Evolutionary conservation across 768 basidiomycete genomes (phyloP).

Genomic region (Lyophyllum shimeji): DNA sequence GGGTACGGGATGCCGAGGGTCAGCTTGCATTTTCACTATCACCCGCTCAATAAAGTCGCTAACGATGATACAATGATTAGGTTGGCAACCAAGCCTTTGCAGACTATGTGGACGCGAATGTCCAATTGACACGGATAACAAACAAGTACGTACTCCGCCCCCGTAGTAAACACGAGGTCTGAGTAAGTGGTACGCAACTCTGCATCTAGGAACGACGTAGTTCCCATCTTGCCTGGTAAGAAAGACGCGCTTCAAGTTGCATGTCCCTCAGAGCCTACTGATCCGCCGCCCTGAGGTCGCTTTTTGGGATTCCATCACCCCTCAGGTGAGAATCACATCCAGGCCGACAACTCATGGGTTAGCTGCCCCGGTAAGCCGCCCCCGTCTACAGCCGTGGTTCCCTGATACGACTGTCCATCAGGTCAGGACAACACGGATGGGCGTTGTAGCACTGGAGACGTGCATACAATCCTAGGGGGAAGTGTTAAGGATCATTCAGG

Average conservation of each 20-base stretch:
- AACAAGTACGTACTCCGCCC: slow-evolving; percentile 4
- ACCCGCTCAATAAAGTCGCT: neutral
- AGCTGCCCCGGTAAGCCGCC: slow-evolving; percentile 22
- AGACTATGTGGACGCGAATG: slow-evolving; percentile 23
- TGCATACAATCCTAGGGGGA: slow-evolving; percentile 21
- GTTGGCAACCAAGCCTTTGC: slow-evolving; percentile 36
- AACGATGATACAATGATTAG: slow-evolving; percentile 7
- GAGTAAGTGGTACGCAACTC: neutral
- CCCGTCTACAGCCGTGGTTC: neutral
- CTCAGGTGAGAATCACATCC: slow-evolving; percentile 41
- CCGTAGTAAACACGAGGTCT: neutral
- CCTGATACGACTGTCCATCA: neutral
- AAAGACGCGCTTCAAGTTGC: neutral
- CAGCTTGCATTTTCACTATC: neutral
- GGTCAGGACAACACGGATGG: slow-evolving; percentile 23
- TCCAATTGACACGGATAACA: slow-evolving; percentile 18
- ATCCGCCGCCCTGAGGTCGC: slow-evolving; percentile 18
- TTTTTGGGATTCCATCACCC: slow-evolving; percentile 42
- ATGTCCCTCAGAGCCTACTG: neutral
- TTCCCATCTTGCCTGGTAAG: slow-evolving; percentile 32
- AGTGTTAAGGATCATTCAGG: slow-evolving; percentile 25
- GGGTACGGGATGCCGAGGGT: slow-evolving; percentile 46
- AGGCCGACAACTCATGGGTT: slow-evolving; percentile 26
- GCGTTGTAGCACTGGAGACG: slow-evolving; percentile 22
- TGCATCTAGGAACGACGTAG: slow-evolving; percentile 7